Evolutionary conservation across 2,329 filamentous ascomycete genomes (phyloP).

Genomic region (Berkeleyomyces rouxiae): DNA sequence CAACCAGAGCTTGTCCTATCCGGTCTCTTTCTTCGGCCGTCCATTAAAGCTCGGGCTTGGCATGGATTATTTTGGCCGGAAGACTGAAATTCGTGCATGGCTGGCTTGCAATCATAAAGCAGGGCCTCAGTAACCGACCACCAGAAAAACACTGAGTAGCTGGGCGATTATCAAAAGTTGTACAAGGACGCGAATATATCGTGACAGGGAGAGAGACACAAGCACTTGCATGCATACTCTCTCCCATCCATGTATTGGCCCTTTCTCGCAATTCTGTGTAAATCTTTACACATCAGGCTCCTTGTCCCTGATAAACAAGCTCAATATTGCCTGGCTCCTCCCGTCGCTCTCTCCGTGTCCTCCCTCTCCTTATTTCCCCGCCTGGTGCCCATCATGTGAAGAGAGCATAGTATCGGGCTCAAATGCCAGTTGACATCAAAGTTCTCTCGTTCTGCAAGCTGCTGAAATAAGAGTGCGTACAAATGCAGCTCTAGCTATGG

Average conservation of each 20-base stretch:
- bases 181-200: no score
- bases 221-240: no score
- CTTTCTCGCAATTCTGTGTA: no score
- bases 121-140: not conserved
- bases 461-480: no score
- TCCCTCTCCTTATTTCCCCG: not conserved
- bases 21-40: not conserved
- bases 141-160: not conserved
- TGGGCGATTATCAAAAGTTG: no score
- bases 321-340: not conserved
- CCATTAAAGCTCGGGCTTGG: not conserved
- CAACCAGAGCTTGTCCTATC: not conserved
- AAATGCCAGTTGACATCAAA: no score
- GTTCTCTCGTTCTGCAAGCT: no score
- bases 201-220: no score
- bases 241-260: no score
- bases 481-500: no score
- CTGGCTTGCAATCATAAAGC: not conserved
- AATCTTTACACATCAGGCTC: not conserved
- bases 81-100: not conserved
- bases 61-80: not conserved
- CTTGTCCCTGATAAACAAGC: not conserved
- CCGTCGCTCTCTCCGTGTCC: not conserved
- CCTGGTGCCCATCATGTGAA: not conserved
- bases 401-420: not conserved